Evolutionary conservation across 768 basidiomycete species (phyloP).

Genomic region (Trametes cinnabarina): DNA sequence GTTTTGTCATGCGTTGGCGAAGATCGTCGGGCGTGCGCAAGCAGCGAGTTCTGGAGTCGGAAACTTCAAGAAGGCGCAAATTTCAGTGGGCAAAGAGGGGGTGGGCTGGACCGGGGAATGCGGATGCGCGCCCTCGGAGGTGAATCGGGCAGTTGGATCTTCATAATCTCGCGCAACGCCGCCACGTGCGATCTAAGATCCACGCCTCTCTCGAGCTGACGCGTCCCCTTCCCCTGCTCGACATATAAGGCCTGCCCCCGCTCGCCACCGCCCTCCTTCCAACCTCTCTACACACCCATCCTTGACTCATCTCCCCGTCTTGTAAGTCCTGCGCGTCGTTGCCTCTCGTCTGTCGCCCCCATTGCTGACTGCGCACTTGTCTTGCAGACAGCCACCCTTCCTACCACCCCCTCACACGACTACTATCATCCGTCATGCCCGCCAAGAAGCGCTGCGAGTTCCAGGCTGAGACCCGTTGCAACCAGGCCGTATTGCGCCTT

Average conservation of each 20-base stretch:
- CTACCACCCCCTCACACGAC: conserved; percentile 18
- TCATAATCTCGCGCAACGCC: conserved; percentile 23
- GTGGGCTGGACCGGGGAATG: conserved; percentile 6
- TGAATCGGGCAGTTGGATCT: conserved; percentile 26
- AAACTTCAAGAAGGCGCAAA: not conserved
- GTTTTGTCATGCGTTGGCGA: conserved; percentile 1
- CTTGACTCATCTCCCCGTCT: conserved; percentile 11
- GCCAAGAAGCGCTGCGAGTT: conserved; percentile 88
- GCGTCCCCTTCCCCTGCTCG: conserved; percentile 26
- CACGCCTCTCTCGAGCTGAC: conserved; percentile 28
- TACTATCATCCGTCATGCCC: conserved; percentile 50
- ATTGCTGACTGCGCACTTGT: not conserved
- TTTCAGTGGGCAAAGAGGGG: conserved; percentile 5
- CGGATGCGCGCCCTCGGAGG: conserved; percentile 5
- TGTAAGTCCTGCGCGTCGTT: not conserved
- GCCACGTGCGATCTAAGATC: conserved; percentile 30
- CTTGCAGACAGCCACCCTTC: not conserved
- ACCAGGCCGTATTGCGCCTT: conserved; percentile 75
- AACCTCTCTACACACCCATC: conserved; percentile 10
- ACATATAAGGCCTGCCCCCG: conserved; percentile 24
- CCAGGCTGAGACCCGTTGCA: conserved; percentile 58
- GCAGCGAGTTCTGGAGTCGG: conserved; percentile 7
- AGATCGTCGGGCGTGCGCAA: conserved; percentile 13
- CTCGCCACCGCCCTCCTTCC: conserved; percentile 14
- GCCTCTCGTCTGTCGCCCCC: not conserved